phyloP scores from a whole-genome alignment of 164 flowering plant genomes.

The Houttuynia cordata region DNA sequence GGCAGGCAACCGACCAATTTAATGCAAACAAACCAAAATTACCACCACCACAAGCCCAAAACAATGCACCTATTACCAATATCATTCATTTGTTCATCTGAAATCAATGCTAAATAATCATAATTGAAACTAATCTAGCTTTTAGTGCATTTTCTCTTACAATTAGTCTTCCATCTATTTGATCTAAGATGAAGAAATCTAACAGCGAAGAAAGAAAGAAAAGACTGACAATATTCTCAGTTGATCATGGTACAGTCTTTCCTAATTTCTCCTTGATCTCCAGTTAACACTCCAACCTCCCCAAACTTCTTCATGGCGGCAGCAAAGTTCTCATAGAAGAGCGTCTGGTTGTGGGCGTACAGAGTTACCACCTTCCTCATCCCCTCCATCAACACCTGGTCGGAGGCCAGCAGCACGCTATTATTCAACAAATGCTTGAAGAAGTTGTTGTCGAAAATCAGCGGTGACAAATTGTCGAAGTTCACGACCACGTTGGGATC shows the following conservation, averaged over 20 bases:
- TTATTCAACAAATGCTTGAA: conserved; percentile 48
- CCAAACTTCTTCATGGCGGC: conserved; percentile 46
- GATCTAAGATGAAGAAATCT: no score
- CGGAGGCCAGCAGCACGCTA: conserved; percentile 52
- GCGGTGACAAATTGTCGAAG: conserved; percentile 24
- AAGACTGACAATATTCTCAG: neutral
- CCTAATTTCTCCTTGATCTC: conserved; percentile 38
- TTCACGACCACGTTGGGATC: conserved; percentile 30
- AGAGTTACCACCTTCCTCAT: conserved; percentile 32
- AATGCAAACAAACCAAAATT: no score
- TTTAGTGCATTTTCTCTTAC: no score
- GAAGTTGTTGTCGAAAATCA: conserved; percentile 55
- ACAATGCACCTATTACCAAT: no score
- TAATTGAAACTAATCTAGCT: no score
- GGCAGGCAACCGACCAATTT: no score
- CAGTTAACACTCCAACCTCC: conserved; percentile 45
- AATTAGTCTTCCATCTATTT: no score
- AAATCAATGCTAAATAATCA: no score
- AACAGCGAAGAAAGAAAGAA: neutral
- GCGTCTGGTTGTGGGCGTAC: conserved; percentile 30
- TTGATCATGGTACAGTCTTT: neutral
- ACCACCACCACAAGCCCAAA: no score
- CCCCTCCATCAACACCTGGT: conserved; percentile 34
- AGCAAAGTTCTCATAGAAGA: conserved; percentile 50
- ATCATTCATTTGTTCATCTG: no score